Percentiles rank a stretch among this genome's conserved stretches.
Conservation (phyloP, 2,329 filamentous ascomycete species). For the Hypoxylon sp. region DNA sequence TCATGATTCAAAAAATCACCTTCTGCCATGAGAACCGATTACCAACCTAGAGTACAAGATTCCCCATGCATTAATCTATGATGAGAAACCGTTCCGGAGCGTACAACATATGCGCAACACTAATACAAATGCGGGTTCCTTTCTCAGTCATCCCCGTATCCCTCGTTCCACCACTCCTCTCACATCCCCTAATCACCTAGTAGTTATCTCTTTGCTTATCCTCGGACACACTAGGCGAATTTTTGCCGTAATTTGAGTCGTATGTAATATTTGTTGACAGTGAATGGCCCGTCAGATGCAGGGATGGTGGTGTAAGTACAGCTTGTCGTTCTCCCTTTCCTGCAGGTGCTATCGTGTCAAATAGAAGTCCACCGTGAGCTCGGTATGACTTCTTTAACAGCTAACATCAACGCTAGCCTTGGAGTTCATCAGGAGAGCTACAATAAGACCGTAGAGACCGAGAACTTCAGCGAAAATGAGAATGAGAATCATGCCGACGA, state of each 20-base stretch:
- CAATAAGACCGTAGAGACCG: slow-evolving; percentile 99
- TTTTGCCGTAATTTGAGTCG: slow-evolving; percentile 34
- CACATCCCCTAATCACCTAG: slow-evolving; percentile 41
- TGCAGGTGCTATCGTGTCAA: slow-evolving; percentile 25
- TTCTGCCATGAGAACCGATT: slow-evolving; percentile 51
- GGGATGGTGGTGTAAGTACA: slow-evolving; percentile 43
- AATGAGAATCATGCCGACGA: slow-evolving; percentile 98
- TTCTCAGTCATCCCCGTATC: slow-evolving; percentile 50
- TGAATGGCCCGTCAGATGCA: slow-evolving; percentile 32
- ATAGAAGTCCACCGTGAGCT: slow-evolving; percentile 6
- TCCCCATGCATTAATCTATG: slow-evolving; percentile 53
- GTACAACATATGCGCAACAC: slow-evolving; percentile 53
- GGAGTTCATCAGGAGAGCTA: slow-evolving; percentile 99
- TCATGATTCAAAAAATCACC: slow-evolving; percentile 21
- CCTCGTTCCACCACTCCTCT: slow-evolving; percentile 40
- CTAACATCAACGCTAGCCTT: slow-evolving; percentile 77
- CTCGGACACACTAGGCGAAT: slow-evolving; percentile 30
- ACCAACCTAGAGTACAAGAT: slow-evolving; percentile 56
- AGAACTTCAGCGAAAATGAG: slow-evolving; percentile 99
- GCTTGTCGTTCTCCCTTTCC: slow-evolving; percentile 41
- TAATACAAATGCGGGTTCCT: slow-evolving; percentile 53
- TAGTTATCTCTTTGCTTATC: slow-evolving; percentile 28
- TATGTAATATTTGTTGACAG: slow-evolving; percentile 34
- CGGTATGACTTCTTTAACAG: slow-evolving; percentile 65
- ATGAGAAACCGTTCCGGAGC: slow-evolving; percentile 51